Evolutionary conservation across 1,284 basidiomycete species (phyloP), one percentile per base, ranked within the genome.

Genomic region (Leccinum solheimii): DNA sequence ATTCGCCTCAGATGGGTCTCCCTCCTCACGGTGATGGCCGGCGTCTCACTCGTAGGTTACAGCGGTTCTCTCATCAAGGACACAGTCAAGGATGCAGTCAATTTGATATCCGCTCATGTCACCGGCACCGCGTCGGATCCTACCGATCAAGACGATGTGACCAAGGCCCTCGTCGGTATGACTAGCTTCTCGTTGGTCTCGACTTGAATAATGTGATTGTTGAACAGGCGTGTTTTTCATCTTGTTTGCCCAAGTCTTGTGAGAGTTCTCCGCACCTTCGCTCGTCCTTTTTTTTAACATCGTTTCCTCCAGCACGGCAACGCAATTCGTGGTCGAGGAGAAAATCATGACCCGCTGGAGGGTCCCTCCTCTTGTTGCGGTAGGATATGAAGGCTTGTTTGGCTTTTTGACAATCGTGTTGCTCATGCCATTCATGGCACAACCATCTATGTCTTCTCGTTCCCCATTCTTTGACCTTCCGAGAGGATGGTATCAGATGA

Each of bases 201-300:
- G 51, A n/a, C 10, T 45, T 13, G 7, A 23, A 62, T 65, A 51
- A 58, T 56, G 34, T 45, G 43, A 34, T 56, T 40, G 49, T 51
- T 34, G 27, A 58, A 48, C 60, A 90, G 88, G 97, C 60, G 89
- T 99, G 38, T 86, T 93, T 71, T 90, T 99, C 73, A 86, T 99
- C 61, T 80, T 98, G 45, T 95, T 97, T 71, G 97, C 97, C n/a
- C 97, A 99, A 78, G 79, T 98, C 64, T 99, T 97, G 92, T 94
- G 72, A 80, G 91, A 13, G 21, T 69, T 50, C 62, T 67, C 55
- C 48, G 13, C 9, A 50, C 59, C 26, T 55, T 55, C 45, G 10
- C 48, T 61, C 60, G 63, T 64, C 62, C 62, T 63, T 61, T 68
- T 68, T 54, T 64, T 70, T 21, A 72, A 14, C 57, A 40, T 61